Evolutionary conservation across 2,329 filamentous ascomycete species (phyloP), one percentile per base, ranked within the genome.

Genomic region (Annulohypoxylon truncatum): DNA sequence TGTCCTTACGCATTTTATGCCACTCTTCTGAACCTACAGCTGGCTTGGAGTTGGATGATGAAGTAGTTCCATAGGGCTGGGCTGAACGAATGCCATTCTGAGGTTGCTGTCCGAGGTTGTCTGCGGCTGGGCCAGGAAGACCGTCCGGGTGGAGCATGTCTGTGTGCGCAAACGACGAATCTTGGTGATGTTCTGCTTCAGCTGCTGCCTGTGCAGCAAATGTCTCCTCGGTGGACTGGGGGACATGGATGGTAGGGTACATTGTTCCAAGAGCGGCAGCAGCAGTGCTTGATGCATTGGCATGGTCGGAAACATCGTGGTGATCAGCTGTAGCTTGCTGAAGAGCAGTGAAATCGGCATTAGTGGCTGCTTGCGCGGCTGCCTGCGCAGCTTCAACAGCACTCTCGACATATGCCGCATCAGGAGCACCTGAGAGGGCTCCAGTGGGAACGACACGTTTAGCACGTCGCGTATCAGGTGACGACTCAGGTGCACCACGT

Each of bases 1-100:
- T 99, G 75, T 98, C 95, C 77, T 97, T 96, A 67, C 96, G 89
- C 74, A 97, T 90, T 79, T 97, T 97, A 79, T 99, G 96, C 96
- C 96, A 99, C 79, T 98, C 95, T 57, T 97, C 93, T 1, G 94
- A 96, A 2, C 96, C 96, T n/a, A 98, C 96, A 5, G 90, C 88
- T 6, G 94, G 94, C 79, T 97, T 98, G 62, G 85, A 81, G 69
- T 77, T 97, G 61, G 85, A 81, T 65, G 78, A 79, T 59, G 83
- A 78, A 75, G 85, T 79, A 70, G 76, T 74, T 31, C 79, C 76
- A 71, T 80, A 83, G 8, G 66, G 65, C 71, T 64, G 76, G 13
- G 2, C 29, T 51, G 73, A 66, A 44, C 78, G 78, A 10, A 81
- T 74, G 12, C 82, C 82, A 48, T 85, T 85, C 24, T 79, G 77